Conservation (phyloP, 768 basidiomycete genomes). For the Boletus rubescentipes region DNA sequence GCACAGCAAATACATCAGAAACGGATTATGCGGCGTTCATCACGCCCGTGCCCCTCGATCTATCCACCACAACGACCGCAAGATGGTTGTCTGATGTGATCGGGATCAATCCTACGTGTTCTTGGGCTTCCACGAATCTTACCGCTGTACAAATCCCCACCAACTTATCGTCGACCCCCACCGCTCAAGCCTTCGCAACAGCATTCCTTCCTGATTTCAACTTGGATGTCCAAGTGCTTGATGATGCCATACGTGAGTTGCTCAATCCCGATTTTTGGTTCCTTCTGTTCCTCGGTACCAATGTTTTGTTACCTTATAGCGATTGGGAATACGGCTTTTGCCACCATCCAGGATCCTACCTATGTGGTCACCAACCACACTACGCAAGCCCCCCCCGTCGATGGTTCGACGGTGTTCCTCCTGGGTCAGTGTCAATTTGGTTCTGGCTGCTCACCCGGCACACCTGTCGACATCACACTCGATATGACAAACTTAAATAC, state of each 20-base stretch:
- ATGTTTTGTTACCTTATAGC: neutral
- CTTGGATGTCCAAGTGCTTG: slow-evolving; percentile 16
- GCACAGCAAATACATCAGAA: slow-evolving; percentile 10
- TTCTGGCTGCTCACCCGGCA: slow-evolving; percentile 12
- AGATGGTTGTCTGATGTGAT: slow-evolving; percentile 31
- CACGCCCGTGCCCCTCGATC: slow-evolving; percentile 18
- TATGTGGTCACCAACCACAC: slow-evolving; percentile 19
- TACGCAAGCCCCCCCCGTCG: slow-evolving; percentile 13
- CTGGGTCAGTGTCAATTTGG: slow-evolving; percentile 22
- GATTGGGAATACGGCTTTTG: neutral
- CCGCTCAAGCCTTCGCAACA: slow-evolving; percentile 1
- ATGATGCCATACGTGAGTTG: slow-evolving; percentile 4
- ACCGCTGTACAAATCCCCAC: slow-evolving; percentile 10
- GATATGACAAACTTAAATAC: slow-evolving; percentile 15
- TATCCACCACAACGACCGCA: slow-evolving; percentile 17
- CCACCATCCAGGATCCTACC: slow-evolving; percentile 8
- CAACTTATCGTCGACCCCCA: slow-evolving; percentile 4
- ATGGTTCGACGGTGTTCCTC: slow-evolving; percentile 25
- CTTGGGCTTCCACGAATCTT: slow-evolving; percentile 30
- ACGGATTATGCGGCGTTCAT: slow-evolving; percentile 19
- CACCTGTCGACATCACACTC: neutral
- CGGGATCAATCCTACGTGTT: slow-evolving; percentile 26
- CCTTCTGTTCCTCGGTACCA: neutral
- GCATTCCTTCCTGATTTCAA: slow-evolving; percentile 16
- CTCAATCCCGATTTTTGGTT: neutral